Evolutionary conservation across 345 rosid species (phyloP), one percentile per base, ranked within the genome.

Genomic region (Bruguiera parviflora): DNA sequence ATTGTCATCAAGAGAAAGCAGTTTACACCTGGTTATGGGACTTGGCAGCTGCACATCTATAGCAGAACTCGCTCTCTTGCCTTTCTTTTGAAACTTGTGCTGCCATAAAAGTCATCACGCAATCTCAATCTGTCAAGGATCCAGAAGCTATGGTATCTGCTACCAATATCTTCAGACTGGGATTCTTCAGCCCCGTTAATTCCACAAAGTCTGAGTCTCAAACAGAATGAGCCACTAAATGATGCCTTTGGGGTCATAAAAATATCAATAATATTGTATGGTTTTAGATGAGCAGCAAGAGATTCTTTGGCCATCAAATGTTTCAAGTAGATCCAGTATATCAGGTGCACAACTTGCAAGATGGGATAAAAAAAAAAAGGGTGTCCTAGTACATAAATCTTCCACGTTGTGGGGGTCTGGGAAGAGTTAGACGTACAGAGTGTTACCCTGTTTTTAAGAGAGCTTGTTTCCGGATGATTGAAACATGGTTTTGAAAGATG

Each of bases 101-200:
- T 21, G 29, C 74, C 5, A 32, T 56, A 39, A 63, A 71, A 28
- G 21, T 3, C 29, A 55, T 71, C 2, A 39, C 49, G 5, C 19
- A 63, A 6, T 56, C 63, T 55, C 47, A 27, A 27, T 46, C n/a
- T 1, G 55, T 71, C 46, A 56, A n/a, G 46, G 68, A 71, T 71
- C 53, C 57, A 2, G 68, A 63, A 71, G 31, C 32, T 28, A 24
- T 64, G 28, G 32, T 46, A 4, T 71, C 64, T 6, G 47, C 57
- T 0, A 13, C 33, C 6, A 46, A 47, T 18, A 46, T 0, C 9
- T 57, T 71, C 35, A 47, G 29, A 29, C 22, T 71, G 8, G 63
- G 74, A 39, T 64, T 71, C 57, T 71, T 71, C 64, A 64, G 58
- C 46, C 74, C 68, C 1, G 49, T 11, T 24, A 71, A 64, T 16